phyloP scores from a whole-genome alignment of 306 rosid genomes.

The Ochetophila trinervis region DNA sequence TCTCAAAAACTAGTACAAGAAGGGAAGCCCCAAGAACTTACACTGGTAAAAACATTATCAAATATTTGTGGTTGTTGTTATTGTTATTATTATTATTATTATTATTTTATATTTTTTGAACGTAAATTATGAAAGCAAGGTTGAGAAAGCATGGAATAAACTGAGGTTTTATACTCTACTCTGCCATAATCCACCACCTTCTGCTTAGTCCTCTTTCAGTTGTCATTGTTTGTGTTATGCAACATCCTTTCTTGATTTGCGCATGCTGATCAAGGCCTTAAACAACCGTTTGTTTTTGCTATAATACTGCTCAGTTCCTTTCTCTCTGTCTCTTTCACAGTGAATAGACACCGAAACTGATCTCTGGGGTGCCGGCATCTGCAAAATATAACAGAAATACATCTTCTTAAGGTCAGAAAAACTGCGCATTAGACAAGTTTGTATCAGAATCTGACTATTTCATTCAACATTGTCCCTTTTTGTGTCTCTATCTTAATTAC shows the following conservation, averaged over 20 bases:
- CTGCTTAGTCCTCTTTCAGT: conserved; percentile 5
- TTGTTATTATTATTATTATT: too few species aligned
- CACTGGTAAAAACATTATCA: too few species aligned
- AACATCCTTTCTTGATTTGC: conserved; percentile 25
- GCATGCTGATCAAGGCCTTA: conserved; percentile 33
- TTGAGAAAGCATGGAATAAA: too few species aligned
- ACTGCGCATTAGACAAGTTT: background rate
- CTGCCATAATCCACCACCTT: too few species aligned
- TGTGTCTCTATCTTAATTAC: conserved; percentile 31
- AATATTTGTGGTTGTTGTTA: too few species aligned
- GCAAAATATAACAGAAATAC: conserved; percentile 4
- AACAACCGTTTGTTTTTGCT: conserved; percentile 22
- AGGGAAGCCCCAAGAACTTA: background rate
- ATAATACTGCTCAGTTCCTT: conserved; percentile 4
- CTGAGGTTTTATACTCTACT: too few species aligned
- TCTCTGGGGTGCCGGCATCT: conserved; percentile 28
- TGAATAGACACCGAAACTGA: conserved; percentile 24
- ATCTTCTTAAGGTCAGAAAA: background rate
- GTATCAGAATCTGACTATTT: background rate
- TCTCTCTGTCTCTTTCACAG: conserved; percentile 13
- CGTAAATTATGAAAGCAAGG: background rate
- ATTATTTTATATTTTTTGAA: background rate
- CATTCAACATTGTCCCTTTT: background rate
- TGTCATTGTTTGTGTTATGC: conserved; percentile 22
- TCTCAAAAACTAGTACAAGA: background rate